Evolutionary conservation across 345 rosid species (phyloP).

Genomic region (Carallia brachiata): DNA sequence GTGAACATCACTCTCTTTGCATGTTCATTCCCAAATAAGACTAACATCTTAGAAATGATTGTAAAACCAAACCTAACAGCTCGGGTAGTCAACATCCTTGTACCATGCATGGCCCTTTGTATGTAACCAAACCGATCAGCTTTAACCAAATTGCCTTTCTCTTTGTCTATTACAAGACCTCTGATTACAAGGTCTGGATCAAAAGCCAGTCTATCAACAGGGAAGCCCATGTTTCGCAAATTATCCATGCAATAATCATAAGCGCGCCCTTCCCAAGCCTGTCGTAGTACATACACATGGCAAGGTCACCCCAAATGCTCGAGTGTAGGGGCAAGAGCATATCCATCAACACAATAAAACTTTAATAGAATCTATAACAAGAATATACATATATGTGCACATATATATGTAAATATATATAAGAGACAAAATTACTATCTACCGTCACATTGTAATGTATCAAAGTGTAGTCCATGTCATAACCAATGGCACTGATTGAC

Average conservation of each 20-base stretch:
- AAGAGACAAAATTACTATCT: constrained; percentile 8
- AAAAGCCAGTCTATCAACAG: constrained; percentile 85
- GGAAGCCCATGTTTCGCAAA: constrained; percentile 77
- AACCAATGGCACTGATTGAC: constrained; percentile 94
- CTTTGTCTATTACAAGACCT: constrained; percentile 97
- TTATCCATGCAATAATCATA: constrained; percentile 96
- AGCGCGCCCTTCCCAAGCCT: constrained; percentile 99
- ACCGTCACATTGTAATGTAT: constrained; percentile 94
- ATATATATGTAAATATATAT: neutral
- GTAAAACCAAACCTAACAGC: constrained; percentile 62
- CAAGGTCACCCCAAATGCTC: constrained; percentile 9
- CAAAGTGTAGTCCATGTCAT: constrained; percentile 99
- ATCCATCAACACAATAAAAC: too few species aligned
- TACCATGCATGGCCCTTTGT: constrained; percentile 95
- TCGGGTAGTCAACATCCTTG: constrained; percentile 79
- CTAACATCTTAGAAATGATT: constrained; percentile 1
- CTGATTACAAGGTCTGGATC: constrained; percentile 91
- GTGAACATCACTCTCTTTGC: neutral
- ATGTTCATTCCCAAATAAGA: neutral
- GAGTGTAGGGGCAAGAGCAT: neutral
- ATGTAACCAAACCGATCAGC: constrained; percentile 96
- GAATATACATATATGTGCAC: neutral
- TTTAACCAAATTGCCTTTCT: constrained; percentile 91
- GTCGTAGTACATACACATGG: constrained; percentile 16
- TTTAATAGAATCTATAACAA: too few species aligned